These are phyloP conservation scores for Holtermannia corniformis DNA, from an alignment of 768 basidiomycete genomes.

Conservation along the genomic window DNA sequence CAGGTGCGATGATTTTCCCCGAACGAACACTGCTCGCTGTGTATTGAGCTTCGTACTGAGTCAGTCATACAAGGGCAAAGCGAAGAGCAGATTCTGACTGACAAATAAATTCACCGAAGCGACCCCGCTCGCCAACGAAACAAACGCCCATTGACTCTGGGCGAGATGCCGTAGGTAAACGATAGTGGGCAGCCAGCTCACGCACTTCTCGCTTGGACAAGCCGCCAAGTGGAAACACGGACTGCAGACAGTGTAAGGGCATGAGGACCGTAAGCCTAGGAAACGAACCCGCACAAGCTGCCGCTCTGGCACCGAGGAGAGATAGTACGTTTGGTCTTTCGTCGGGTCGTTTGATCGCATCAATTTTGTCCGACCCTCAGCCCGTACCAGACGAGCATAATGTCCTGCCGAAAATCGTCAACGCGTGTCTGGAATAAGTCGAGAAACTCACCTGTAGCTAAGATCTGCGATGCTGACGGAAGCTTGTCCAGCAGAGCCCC, in stretches of 20 bases:
- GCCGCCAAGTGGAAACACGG: conserved; percentile 67
- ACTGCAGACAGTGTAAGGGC: conserved; percentile 19
- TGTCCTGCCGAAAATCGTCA: conserved; percentile 53
- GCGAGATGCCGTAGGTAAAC: conserved; percentile 62
- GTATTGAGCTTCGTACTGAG: no score
- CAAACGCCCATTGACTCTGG: conserved; percentile 90
- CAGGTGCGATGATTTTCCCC: not conserved
- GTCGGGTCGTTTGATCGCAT: conserved; percentile 48
- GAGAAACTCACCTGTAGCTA: conserved; percentile 61
- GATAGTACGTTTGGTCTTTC: conserved; percentile 91
- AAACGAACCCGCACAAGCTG: conserved; percentile 48
- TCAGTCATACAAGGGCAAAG: no score
- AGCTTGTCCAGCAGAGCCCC: conserved; percentile 61
- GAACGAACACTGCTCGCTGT: not conserved
- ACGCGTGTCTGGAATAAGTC: no score
- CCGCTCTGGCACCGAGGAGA: conserved; percentile 63
- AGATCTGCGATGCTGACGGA: conserved; percentile 51
- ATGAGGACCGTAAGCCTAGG: not conserved
- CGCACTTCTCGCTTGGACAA: conserved; percentile 65
- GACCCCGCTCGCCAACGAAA: conserved; percentile 74
- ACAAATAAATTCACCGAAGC: conserved; percentile 68
- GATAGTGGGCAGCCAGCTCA: conserved; percentile 54
- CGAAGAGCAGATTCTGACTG: no score
- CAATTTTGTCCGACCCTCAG: conserved; percentile 42
- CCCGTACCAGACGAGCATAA: conserved; percentile 66